Percentiles rank a stretch among this genome's conserved stretches.
Conservation (phyloP, 2,329 filamentous ascomycete genomes). For the Zelopaecilomyces penicillatus region DNA sequence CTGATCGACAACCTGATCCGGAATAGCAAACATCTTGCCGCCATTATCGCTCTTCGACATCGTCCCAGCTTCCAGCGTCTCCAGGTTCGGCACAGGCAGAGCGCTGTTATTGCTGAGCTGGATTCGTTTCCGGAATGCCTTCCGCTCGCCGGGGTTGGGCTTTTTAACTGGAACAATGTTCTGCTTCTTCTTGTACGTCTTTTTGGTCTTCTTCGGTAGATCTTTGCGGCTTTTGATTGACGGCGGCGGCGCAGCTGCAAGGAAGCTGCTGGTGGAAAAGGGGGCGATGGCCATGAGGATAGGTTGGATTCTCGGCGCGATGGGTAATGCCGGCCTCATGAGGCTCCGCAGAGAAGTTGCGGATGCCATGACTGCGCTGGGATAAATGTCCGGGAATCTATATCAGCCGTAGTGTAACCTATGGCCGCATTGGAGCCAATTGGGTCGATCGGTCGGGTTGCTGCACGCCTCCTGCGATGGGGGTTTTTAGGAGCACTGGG, state of each 20-base stretch:
- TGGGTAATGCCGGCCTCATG: constrained; percentile 25
- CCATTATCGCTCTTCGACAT: constrained; percentile 46
- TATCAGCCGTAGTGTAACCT: neutral
- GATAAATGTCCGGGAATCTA: neutral
- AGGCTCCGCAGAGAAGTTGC: constrained; percentile 35
- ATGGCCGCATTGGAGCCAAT: constrained; percentile 22
- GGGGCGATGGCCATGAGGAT: constrained; percentile 26
- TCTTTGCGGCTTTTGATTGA: constrained; percentile 27
- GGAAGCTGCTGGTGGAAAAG: constrained; percentile 30
- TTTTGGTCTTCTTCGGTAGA: constrained; percentile 31
- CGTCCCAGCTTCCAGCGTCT: constrained; percentile 48
- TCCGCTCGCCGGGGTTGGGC: constrained; percentile 70
- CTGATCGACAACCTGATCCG: constrained; percentile 64
- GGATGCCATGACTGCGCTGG: constrained; percentile 27
- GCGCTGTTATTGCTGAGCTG: constrained; percentile 93
- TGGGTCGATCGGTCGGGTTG: constrained; percentile 11
- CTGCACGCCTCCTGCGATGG: too few species aligned
- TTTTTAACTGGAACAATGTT: constrained; percentile 40
- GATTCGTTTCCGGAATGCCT: constrained; percentile 78
- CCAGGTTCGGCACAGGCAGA: constrained; percentile 62
- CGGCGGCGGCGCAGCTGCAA: constrained; percentile 20
- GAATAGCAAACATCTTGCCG: constrained; percentile 62
- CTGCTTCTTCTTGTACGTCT: constrained; percentile 45
- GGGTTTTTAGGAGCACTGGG: too few species aligned
- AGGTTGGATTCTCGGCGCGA: constrained; percentile 25